A percentile compares a stretch with the other conserved stretches of the same genome.
Conservation (phyloP, 768 basidiomycete species). For the Leccinellum albellum region DNA sequence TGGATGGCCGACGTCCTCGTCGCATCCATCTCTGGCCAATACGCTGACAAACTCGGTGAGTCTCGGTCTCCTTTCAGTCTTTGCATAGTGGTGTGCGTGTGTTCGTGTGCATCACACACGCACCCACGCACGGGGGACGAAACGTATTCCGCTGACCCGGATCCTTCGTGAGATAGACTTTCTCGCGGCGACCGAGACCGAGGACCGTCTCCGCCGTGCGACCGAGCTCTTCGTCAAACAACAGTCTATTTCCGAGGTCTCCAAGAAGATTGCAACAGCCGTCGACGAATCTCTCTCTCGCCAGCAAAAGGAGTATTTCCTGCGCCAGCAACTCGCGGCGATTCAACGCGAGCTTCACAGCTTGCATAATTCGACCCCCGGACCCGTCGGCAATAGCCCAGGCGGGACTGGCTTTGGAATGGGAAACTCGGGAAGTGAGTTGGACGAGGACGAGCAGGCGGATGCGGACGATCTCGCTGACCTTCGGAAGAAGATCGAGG, state of each 20-base stretch:
- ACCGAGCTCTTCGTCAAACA: constrained; percentile 73
- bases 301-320: constrained; percentile 84
- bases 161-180: constrained; percentile 41
- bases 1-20: constrained; percentile 81
- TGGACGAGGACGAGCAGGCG: constrained; percentile 75
- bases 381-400: constrained; percentile 8
- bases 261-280: constrained; percentile 73
- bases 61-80: constrained; percentile 3
- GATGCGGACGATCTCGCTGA: constrained; percentile 80
- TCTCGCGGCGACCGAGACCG: constrained; percentile 54
- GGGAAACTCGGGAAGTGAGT: constrained; percentile 39
- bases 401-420: constrained; percentile 24
- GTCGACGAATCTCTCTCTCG: constrained; percentile 84
- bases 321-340: constrained; percentile 77
- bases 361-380: constrained; percentile 38
- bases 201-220: constrained; percentile 62
- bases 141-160: constrained; percentile 1
- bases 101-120: background rate
- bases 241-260: constrained; percentile 74
- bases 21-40: constrained; percentile 52
- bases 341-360: constrained; percentile 73
- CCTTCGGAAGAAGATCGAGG: constrained; percentile 68
- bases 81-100: background rate
- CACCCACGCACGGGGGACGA: background rate
- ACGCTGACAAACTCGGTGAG: constrained; percentile 69